Evolutionary conservation across 441 rosid genomes (phyloP), one percentile per base, ranked within the genome.

Genomic region (Gossypium schwendimanii): DNA sequence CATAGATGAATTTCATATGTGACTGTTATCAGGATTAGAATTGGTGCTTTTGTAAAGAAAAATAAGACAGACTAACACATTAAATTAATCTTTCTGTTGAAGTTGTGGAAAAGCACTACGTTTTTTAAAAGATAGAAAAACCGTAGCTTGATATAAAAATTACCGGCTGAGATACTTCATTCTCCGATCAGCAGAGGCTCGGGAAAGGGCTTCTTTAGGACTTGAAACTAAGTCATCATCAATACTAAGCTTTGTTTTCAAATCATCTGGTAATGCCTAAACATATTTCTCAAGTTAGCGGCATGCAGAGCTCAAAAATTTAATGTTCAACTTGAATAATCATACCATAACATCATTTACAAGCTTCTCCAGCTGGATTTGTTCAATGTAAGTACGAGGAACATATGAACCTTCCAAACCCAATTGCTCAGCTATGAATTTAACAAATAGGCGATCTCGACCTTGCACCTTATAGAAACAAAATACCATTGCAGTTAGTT

Each of bases 281-380:
- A 83, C 73, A 74, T 73, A 75, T 72, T 75, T 76, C 78, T 71
- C 53, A 62, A 54, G 74, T 84, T 72, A 87, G 83, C 75, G 84
- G 76, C 52, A 78, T 52, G 69, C 72, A 71, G 39, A 70, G 75
- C 73, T 24, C 68, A 67, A 70, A 12, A 36, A 58, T 60, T 61
- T 28, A 17, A 72, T 39, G 33, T 55, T 73, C 66, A 58, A n/a
- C 23, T 24, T 63, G 39, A 73, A 63, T 78, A 70, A 57, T 75
- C 84, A 71, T 90, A 95, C 99, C 99, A 95, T 84, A 71, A 95
- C 91, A 78, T 95, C 99, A 81, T 91, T 93, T 75, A 93, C 91
- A 78, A 95, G 98, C 87, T 92, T 91, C 85, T 95, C 99, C 71
- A 95, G 86, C 84, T 95, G 98, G 75, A 95, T 95, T 82, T 95